Percentiles rank a stretch among this genome's conserved stretches.
Evolutionary conservation across 208 protist species (phyloP).

Genomic region (Trypanosoma avium): DNA sequence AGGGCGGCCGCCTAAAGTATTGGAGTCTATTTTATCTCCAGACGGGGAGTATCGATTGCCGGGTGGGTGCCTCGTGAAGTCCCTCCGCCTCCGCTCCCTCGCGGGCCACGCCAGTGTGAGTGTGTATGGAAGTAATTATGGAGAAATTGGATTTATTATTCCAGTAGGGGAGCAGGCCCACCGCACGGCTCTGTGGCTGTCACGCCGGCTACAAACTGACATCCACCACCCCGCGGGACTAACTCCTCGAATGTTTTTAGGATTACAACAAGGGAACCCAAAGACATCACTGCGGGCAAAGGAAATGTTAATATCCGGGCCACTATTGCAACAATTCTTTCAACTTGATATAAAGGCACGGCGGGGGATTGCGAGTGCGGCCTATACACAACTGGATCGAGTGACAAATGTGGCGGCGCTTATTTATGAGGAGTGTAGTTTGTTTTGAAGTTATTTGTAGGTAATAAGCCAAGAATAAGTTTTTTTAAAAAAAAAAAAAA

Average conservation of each 20-base stretch:
- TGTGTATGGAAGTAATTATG: conserved; percentile 79
- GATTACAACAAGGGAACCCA: conserved; percentile 59
- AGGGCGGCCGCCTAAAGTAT: conserved; percentile 29
- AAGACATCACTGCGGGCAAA: conserved; percentile 44
- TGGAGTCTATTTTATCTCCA: conserved; percentile 69
- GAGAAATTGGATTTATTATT: conserved; percentile 80
- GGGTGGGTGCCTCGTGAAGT: conserved; percentile 57
- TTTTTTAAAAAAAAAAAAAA: not conserved
- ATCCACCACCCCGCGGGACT: conserved; percentile 66
- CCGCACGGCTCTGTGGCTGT: conserved; percentile 64
- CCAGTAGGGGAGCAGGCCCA: conserved; percentile 72
- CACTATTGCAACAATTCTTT: conserved; percentile 55
- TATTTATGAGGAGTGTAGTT: conserved; percentile 43
- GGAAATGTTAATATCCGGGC: conserved; percentile 61
- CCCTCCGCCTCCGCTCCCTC: conserved; percentile 56
- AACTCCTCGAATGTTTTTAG: conserved; percentile 75
- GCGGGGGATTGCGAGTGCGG: conserved; percentile 54
- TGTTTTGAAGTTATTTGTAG: conserved; percentile 17
- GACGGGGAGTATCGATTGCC: conserved; percentile 79
- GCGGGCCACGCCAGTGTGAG: conserved; percentile 35
- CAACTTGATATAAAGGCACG: conserved; percentile 57
- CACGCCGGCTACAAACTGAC: conserved; percentile 60
- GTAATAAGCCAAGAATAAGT: not conserved
- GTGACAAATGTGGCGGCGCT: conserved; percentile 62
- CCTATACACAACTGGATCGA: conserved; percentile 75